Conservation (phyloP, 2,329 filamentous ascomycete genomes). For the Dichotomopilus funicola region DNA sequence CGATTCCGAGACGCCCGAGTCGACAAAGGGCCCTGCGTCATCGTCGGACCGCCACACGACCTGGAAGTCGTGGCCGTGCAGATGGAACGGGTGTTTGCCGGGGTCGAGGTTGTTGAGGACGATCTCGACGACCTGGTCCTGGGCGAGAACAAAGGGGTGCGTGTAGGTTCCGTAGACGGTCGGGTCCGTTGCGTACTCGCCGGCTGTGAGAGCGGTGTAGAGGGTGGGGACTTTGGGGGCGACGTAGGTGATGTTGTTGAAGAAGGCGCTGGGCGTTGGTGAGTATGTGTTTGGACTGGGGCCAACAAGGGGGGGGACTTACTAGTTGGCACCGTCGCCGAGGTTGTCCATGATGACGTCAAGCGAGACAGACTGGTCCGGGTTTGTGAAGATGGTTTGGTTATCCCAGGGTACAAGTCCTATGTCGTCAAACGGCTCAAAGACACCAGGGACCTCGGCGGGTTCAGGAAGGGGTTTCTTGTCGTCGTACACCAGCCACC, state of each 20-base stretch:
- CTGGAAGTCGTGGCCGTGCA: constrained; percentile 74
- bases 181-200: constrained; percentile 52
- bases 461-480: constrained; percentile 42
- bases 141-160: constrained; percentile 60
- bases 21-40: constrained; percentile 49
- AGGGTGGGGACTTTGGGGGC: constrained; percentile 70
- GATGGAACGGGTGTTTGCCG: constrained; percentile 67
- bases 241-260: constrained; percentile 74
- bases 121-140: constrained; percentile 64
- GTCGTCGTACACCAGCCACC: constrained; percentile 56
- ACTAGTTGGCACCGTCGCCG: constrained; percentile 62
- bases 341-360: constrained; percentile 62
- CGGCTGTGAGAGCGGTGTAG: constrained; percentile 65
- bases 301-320: constrained; percentile 22
- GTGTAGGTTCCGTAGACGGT: constrained; percentile 60
- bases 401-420: constrained; percentile 63
- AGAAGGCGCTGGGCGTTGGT: constrained; percentile 42
- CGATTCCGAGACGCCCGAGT: constrained; percentile 32
- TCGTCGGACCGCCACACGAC: constrained; percentile 54
- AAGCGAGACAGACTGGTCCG: constrained; percentile 58
- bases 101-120: constrained; percentile 70
- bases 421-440: constrained; percentile 68
- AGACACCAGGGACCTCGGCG: constrained; percentile 47
- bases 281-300: background rate
- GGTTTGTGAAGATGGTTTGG: constrained; percentile 50